phyloP scores from a whole-genome alignment of 768 basidiomycete genomes.

The Mycena galericulata region DNA sequence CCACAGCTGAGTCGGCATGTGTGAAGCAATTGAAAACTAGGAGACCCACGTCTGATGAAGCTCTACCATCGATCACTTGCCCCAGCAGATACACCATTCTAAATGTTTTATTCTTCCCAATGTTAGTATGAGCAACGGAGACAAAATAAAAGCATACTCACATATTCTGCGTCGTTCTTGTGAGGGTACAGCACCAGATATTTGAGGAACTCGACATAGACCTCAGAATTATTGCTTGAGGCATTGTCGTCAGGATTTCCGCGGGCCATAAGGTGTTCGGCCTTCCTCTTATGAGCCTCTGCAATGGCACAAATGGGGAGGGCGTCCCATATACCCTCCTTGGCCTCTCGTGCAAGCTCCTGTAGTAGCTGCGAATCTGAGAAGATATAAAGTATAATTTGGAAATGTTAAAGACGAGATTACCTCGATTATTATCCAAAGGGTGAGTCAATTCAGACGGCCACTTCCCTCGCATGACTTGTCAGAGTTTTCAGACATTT shows the following conservation, averaged over 20 bases:
- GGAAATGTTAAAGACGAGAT: neutral
- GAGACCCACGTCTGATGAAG: neutral
- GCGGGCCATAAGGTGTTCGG: neutral
- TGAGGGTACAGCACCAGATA: neutral
- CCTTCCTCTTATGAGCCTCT: constrained; percentile 14
- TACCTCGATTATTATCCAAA: neutral
- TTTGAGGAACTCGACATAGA: constrained; percentile 7
- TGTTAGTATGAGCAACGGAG: neutral
- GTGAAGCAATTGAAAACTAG: neutral
- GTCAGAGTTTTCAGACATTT: neutral
- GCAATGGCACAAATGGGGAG: constrained; percentile 19
- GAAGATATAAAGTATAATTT: no score
- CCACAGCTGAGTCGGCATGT: neutral
- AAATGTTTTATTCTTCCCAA: neutral
- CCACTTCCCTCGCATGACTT: no score
- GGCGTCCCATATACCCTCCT: neutral
- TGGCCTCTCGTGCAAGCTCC: neutral
- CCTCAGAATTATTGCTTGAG: neutral
- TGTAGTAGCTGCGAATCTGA: neutral
- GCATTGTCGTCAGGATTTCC: neutral
- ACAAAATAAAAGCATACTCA: neutral
- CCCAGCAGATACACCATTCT: neutral
- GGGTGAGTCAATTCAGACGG: no score
- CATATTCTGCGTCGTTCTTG: constrained; percentile 6
- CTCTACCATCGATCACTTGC: neutral